phyloP scores from a whole-genome alignment of 2,329 filamentous ascomycete genomes.

The Nemania sp. region DNA sequence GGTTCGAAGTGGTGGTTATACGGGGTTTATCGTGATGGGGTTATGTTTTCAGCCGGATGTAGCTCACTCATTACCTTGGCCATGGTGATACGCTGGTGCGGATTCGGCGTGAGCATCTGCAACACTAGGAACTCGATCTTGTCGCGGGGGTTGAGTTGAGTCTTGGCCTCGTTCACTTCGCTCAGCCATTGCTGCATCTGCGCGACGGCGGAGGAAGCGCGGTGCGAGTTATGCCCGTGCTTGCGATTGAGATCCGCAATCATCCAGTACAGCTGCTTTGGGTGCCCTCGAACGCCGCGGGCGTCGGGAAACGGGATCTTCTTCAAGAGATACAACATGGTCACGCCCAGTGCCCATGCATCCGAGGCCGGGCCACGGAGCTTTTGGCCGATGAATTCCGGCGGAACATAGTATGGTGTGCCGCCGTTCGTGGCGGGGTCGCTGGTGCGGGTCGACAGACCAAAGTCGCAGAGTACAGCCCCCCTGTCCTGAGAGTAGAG shows the following conservation, averaged over 20 bases:
- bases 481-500: conserved; percentile 62
- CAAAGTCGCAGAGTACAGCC: conserved; percentile 65
- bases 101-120: conserved; percentile 60
- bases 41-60: conserved; percentile 31
- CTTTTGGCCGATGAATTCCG: conserved; percentile 62
- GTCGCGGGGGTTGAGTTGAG: conserved; percentile 51
- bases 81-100: conserved; percentile 58
- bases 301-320: conserved; percentile 61
- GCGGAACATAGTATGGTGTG: conserved; percentile 65
- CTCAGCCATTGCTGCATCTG: conserved; percentile 63
- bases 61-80: conserved; percentile 54
- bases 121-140: conserved; percentile 56
- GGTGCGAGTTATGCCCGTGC: conserved; percentile 33
- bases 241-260: conserved; percentile 60
- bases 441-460: conserved; percentile 54
- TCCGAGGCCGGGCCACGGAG: conserved; percentile 59
- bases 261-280: conserved; percentile 60
- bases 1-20: background rate
- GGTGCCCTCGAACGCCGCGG: conserved; percentile 53
- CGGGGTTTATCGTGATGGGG: conserved; percentile 3
- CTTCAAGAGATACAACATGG: conserved; percentile 62
- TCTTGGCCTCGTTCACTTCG: conserved; percentile 56
- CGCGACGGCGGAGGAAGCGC: conserved; percentile 45
- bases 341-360: conserved; percentile 64
- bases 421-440: conserved; percentile 57